These are phyloP conservation scores for Neurospora pannonica DNA, from an alignment of 495 filamentous ascomycete genomes.

Conservation along the genomic window DNA sequence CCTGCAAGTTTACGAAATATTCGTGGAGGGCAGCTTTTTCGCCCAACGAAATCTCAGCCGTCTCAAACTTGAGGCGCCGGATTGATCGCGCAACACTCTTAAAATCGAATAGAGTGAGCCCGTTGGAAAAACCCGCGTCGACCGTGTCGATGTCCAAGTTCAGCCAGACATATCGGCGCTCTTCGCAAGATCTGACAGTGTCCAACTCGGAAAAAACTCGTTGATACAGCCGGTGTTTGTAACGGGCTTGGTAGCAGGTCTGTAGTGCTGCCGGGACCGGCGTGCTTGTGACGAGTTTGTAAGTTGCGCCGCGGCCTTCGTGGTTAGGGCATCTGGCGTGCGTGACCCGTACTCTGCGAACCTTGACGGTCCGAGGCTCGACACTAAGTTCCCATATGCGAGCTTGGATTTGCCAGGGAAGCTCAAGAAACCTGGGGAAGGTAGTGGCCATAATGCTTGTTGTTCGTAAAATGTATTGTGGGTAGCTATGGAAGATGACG, in stretches of 20 bases:
- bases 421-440: neutral
- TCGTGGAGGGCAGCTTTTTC: neutral
- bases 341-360: neutral
- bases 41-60: neutral
- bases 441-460: neutral
- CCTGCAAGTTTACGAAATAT: neutral
- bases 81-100: neutral
- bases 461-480: neutral
- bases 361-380: neutral
- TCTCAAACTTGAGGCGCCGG: neutral
- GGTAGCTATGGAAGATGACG: neutral
- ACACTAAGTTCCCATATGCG: neutral
- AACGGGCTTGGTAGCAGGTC: neutral
- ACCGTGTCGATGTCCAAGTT: neutral
- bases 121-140: neutral
- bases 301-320: neutral
- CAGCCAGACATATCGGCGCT: neutral
- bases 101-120: rapidly evolving
- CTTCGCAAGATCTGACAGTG: neutral
- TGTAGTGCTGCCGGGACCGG: neutral
- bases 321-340: neutral
- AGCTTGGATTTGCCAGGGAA: neutral
- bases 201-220: neutral
- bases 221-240: neutral
- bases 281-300: neutral